Evolutionary conservation across 2,329 filamentous ascomycete species (phyloP), one percentile per base, ranked within the genome.

Genomic region (Neonectria neomacrospora): DNA sequence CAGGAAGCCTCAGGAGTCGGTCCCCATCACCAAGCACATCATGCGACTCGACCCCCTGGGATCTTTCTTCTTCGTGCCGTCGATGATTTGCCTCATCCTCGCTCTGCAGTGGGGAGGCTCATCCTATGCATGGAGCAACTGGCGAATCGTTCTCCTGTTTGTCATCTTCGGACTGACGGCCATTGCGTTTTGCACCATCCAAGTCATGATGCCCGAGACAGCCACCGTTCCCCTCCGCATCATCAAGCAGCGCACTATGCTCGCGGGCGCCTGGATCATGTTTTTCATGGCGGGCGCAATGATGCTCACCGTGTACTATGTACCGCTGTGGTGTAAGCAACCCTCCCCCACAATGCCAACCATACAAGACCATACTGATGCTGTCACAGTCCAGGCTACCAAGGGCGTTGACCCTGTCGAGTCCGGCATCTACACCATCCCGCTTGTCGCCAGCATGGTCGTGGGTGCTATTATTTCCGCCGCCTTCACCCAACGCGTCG

Each of bases 61-160:
- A 26, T 88, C 86, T 8, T 71, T 85, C 14, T 82, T 89, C 74
- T 86, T 91, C 66, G 75, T 90, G 16, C 87, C 88, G 0, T 82
- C 82, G 32, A 81, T 89, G 41, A 80, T 89, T 14, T 87, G 82
- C 65, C 83, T 90, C 39, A 76, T 91, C 3, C 78, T 91, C 5
- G 88, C 88, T 1, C 78, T 91, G 34, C 85, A 90, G 70, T 90
- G 87, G 88, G 87, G 86, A 54, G 87, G 87, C 3, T 80, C 81
- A 2, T 80, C 75, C 2, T 85, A 87, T 67, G 65, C 78, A 0
- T 89, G 86, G 87, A 77, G 73, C 41, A 80, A 78, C 66, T 83
- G 82, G 77, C 81, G 83, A 45, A 82, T 88, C 57, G 82, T 88
- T 52, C 68, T 83, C 8, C 78, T 89, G n/a, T 80, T 89, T 9